A percentile compares a stretch with the other conserved stretches of the same genome.
These are phyloP conservation scores for Moricandia moricandioides DNA, from an alignment of 345 rosid genomes.

Conservation along the genomic window DNA sequence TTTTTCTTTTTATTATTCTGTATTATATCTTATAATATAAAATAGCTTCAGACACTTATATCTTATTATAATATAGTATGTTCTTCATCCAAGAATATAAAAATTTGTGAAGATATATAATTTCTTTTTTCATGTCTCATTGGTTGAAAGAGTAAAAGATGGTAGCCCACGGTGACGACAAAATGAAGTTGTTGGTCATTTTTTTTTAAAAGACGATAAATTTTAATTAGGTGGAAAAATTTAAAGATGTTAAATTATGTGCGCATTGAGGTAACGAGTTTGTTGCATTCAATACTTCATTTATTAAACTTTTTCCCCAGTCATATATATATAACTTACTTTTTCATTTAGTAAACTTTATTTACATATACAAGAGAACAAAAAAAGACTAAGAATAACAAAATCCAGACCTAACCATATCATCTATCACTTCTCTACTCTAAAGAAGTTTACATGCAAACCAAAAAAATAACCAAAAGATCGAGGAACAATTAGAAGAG, in stretches of 20 bases:
- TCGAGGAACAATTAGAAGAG: conserved; percentile 18
- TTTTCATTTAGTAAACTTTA: conserved; percentile 2
- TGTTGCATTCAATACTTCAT: conserved; percentile 14
- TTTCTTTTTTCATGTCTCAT: conserved; percentile 4
- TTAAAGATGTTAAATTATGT: neutral
- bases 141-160: conserved; percentile 36
- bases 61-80: neutral
- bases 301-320: neutral
- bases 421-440: conserved; percentile 16
- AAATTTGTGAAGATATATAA: neutral
- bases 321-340: too few relatives aligned
- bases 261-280: neutral
- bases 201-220: neutral
- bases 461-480: too few relatives aligned
- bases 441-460: conserved; percentile 25
- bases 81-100: neutral
- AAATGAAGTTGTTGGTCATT: conserved; percentile 28
- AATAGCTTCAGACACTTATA: too few relatives aligned
- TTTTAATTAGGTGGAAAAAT: neutral
- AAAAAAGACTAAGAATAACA: conserved; percentile 8
- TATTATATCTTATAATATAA: neutral
- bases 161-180: conserved; percentile 16
- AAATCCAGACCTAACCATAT: conserved; percentile 23
- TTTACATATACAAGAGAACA: conserved; percentile 16
- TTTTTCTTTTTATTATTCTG: neutral